These are phyloP conservation scores for Polytolypa hystricis DNA, from an alignment of 2,329 filamentous ascomycete species.

Conservation along the genomic window DNA sequence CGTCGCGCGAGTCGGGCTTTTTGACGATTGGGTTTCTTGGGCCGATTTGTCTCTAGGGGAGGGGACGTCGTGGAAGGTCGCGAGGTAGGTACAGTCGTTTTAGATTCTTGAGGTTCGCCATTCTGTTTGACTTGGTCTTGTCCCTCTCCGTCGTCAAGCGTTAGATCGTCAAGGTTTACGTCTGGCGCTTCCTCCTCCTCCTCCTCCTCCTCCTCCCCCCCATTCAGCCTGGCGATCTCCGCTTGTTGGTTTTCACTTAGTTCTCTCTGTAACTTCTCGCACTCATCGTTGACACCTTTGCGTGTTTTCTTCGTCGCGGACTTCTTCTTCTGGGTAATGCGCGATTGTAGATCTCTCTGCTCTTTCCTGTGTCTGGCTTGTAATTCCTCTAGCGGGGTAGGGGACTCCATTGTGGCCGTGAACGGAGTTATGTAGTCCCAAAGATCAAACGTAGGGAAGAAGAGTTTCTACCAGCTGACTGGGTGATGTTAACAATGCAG, in stretches of 20 bases:
- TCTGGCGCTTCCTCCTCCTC: slow-evolving; percentile 6
- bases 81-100: slow-evolving; percentile 5
- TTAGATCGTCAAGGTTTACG: slow-evolving; percentile 23
- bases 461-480: too few relatives aligned
- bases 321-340: slow-evolving; percentile 93
- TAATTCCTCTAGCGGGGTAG: too few relatives aligned
- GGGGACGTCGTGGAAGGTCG: not conserved
- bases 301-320: slow-evolving; percentile 74
- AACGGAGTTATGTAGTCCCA: too few relatives aligned
- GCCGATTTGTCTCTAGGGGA: slow-evolving; percentile 10
- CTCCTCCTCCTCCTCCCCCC: slow-evolving; percentile 18
- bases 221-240: slow-evolving; percentile 39
- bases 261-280: slow-evolving; percentile 46
- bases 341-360: slow-evolving; percentile 70
- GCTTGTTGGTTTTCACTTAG: slow-evolving; percentile 43
- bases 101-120: not conserved
- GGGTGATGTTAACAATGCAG: too few relatives aligned
- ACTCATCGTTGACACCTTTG: slow-evolving; percentile 59
- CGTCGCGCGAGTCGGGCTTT: slow-evolving; percentile 85
- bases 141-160: slow-evolving; percentile 19
- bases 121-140: slow-evolving; percentile 7
- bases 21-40: slow-evolving; percentile 76
- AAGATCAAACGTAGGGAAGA: too few relatives aligned
- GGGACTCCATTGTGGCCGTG: slow-evolving; percentile 46
- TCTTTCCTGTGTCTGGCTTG: slow-evolving; percentile 78